Evolutionary conservation across 495 filamentous ascomycete genomes (phyloP).

Genomic region (Astrothelium macrocarpum): DNA sequence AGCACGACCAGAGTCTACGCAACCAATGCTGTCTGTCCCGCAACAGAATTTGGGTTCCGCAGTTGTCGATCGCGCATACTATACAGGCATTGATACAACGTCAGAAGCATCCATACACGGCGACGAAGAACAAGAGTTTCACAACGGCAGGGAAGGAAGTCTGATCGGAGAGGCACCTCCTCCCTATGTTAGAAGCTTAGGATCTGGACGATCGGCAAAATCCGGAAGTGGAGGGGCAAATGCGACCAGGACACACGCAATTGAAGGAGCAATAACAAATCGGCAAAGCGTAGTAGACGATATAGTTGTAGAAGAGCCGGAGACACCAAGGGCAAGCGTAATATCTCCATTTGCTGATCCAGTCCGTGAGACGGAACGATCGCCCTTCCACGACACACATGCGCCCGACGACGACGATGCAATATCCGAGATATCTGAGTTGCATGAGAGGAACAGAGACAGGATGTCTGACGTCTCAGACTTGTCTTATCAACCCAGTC

Average conservation of each 20-base stretch:
- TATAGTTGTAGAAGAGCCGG: not conserved
- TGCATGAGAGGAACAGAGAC: not conserved
- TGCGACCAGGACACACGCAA: not conserved
- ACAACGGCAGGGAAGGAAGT: not conserved
- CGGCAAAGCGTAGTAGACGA: not conserved
- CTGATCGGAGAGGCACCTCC: constrained; percentile 1
- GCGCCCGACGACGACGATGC: not conserved
- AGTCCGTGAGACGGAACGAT: not conserved
- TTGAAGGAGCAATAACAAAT: not conserved
- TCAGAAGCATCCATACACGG: not conserved
- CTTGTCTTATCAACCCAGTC: not conserved
- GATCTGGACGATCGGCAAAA: not conserved
- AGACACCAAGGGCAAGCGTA: not conserved
- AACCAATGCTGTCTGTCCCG: not conserved
- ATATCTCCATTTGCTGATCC: not conserved
- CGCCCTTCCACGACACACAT: not conserved
- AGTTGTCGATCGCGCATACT: constrained; percentile 1
- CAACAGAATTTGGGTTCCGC: not conserved
- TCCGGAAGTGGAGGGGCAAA: not conserved
- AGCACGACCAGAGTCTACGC: not conserved
- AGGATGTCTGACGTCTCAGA: not conserved
- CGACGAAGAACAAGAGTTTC: not conserved
- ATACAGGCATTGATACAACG: not conserved
- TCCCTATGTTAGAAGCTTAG: not conserved
- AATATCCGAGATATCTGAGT: not conserved